These are phyloP conservation scores for Schwanniomyces vanrijiae DNA, from an alignment of 805 yeast genomes.

Conservation along the genomic window DNA sequence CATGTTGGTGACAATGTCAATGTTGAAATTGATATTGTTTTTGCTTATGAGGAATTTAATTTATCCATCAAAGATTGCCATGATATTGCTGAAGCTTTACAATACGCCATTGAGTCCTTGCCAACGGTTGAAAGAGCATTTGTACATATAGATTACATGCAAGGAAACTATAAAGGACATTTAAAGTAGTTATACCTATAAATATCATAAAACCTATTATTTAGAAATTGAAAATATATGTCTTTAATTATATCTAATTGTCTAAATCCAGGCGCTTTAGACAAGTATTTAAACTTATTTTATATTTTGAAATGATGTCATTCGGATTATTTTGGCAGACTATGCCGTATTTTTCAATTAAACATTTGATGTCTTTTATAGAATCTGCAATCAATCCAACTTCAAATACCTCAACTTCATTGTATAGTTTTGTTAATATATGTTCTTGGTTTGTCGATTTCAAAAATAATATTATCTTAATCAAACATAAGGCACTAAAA, in stretches of 20 bases:
- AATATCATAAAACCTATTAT: not conserved
- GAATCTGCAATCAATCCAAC: constrained; percentile 6
- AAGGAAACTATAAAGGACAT: constrained; percentile 44
- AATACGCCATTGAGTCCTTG: constrained; percentile 74
- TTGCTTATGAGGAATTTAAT: constrained; percentile 41
- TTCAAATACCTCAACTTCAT: not conserved
- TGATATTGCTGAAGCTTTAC: constrained; percentile 79
- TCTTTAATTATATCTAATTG: not conserved
- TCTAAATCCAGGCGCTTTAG: not conserved
- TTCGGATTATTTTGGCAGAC: constrained; percentile 25
- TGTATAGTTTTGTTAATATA: constrained; percentile 3
- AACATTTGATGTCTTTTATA: constrained; percentile 13
- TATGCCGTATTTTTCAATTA: constrained; percentile 28
- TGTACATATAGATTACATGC: constrained; percentile 72
- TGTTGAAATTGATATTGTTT: constrained; percentile 74
- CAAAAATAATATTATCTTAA: constrained; percentile 21
- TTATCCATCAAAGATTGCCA: constrained; percentile 66
- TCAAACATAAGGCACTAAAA: constrained; percentile 39
- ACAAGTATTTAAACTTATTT: constrained; percentile 16
- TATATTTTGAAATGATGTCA: constrained; percentile 32
- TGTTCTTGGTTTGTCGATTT: not conserved
- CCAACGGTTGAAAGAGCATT: constrained; percentile 80
- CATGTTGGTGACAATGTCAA: constrained; percentile 77
- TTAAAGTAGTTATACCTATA: constrained; percentile 17
- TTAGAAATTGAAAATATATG: not conserved